phyloP scores from a whole-genome alignment of 1,284 basidiomycete genomes.

The Sparassis latifolia region DNA sequence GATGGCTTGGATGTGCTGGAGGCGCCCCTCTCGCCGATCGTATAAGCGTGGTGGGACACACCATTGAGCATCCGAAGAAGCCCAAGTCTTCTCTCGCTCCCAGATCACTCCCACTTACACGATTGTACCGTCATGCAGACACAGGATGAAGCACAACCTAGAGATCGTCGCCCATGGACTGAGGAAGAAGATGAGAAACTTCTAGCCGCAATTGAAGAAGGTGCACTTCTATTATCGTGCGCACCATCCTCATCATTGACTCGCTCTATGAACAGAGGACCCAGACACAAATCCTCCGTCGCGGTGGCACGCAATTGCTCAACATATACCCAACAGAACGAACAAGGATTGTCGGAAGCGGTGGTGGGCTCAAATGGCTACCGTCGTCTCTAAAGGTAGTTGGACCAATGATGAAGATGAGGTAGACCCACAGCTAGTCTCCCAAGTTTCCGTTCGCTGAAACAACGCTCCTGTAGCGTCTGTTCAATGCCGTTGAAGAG shows the following conservation, averaged over 20 bases:
- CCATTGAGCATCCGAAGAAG: too few relatives aligned
- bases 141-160: conserved; percentile 14
- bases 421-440: background rate
- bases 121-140: conserved; percentile 6
- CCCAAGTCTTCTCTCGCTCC: too few relatives aligned
- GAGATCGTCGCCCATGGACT: conserved; percentile 52
- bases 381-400: conserved; percentile 50
- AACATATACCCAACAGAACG: conserved; percentile 49
- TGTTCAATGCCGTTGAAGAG: conserved; percentile 46
- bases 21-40: too few relatives aligned
- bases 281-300: conserved; percentile 45
- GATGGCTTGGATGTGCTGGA: too few relatives aligned
- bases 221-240: conserved; percentile 18
- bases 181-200: conserved; percentile 49
- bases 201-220: conserved; percentile 43
- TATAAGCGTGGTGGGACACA: too few relatives aligned
- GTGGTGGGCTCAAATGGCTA: conserved; percentile 56
- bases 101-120: too few relatives aligned
- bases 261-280: conserved; percentile 34
- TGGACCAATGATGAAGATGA: conserved; percentile 52
- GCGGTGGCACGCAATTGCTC: conserved; percentile 55
- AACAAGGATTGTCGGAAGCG: conserved; percentile 57
- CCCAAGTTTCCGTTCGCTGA: too few relatives aligned
- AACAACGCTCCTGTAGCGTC: conserved; percentile 22
- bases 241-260: conserved; percentile 2